Conservation (phyloP, 148 eudicot species). For the Rhododendron kiyosumense region DNA sequence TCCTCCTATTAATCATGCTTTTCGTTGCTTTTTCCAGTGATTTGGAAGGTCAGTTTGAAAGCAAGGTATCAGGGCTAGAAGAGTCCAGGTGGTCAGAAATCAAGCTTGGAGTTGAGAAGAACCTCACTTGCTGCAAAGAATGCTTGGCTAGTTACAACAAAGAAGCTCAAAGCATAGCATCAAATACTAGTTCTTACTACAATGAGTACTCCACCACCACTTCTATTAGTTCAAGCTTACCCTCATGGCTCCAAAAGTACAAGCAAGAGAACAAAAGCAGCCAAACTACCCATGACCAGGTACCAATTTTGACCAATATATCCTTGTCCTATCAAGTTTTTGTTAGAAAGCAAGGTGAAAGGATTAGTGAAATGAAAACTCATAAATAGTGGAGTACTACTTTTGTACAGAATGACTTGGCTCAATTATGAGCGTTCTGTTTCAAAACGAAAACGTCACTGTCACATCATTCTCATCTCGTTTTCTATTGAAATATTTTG, state of each 20-base stretch:
- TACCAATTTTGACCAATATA: conserved; percentile 4
- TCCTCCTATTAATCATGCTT: neutral
- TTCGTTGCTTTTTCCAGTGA: conserved; percentile 25
- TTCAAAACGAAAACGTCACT: neutral
- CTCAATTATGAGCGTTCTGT: neutral
- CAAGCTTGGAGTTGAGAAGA: conserved; percentile 29
- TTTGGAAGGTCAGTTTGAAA: conserved; percentile 24
- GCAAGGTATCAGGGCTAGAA: conserved; percentile 26
- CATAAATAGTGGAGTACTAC: neutral
- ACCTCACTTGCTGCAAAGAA: conserved; percentile 56
- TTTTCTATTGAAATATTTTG: neutral
- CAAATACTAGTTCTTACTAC: neutral
- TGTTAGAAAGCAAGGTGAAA: neutral
- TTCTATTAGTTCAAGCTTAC: conserved; percentile 45
- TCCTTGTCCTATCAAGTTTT: neutral
- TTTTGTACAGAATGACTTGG: neutral
- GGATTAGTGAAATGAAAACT: neutral
- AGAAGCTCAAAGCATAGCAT: conserved; percentile 25
- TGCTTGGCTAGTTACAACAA: conserved; percentile 37
- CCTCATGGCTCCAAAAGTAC: conserved; percentile 65
- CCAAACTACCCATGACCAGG: conserved; percentile 37
- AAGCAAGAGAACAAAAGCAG: conserved; percentile 46
- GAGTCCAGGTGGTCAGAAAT: conserved; percentile 32
- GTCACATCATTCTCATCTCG: neutral
- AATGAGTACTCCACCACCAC: conserved; percentile 23